These are phyloP conservation scores for Peronospora belbahrii DNA, from an alignment of 352 stramenopile genomes.

Conservation along the genomic window DNA sequence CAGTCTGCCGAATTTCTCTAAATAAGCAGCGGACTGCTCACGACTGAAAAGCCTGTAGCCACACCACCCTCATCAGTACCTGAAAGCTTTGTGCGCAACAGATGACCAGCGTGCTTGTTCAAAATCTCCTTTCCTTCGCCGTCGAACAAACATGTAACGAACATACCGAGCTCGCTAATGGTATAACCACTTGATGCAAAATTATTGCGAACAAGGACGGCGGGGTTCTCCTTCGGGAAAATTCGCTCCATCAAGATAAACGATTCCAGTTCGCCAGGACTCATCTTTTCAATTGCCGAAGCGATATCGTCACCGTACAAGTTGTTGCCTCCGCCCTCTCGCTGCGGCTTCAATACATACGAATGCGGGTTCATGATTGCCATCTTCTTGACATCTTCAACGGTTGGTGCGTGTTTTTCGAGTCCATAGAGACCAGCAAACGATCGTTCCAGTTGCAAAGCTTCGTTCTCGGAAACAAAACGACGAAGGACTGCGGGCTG, in stretches of 20 bases:
- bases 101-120: constrained; percentile 92
- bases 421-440: constrained; percentile 95
- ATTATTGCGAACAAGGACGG: constrained; percentile 77
- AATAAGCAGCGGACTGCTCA: constrained; percentile 86
- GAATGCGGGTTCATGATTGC: constrained; percentile 49
- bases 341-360: constrained; percentile 97
- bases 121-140: constrained; percentile 69
- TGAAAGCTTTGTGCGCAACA: constrained; percentile 93
- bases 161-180: constrained; percentile 94
- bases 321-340: constrained; percentile 97
- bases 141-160: constrained; percentile 84
- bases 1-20: constrained; percentile 25
- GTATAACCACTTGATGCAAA: constrained; percentile 65
- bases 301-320: constrained; percentile 92
- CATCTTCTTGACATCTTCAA: constrained; percentile 67
- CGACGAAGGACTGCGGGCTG: constrained; percentile 73
- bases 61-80: constrained; percentile 96
- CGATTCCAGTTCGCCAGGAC: constrained; percentile 63
- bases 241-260: constrained; percentile 97
- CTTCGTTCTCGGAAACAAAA: constrained; percentile 81
- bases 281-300: constrained; percentile 74
- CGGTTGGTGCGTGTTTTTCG: constrained; percentile 69
- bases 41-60: constrained; percentile 89
- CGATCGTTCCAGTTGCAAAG: constrained; percentile 67
- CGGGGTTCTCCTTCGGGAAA: constrained; percentile 81